These are phyloP conservation scores for Colletotrichum viniferum DNA, from an alignment of 2,329 filamentous ascomycete genomes.

Conservation along the genomic window DNA sequence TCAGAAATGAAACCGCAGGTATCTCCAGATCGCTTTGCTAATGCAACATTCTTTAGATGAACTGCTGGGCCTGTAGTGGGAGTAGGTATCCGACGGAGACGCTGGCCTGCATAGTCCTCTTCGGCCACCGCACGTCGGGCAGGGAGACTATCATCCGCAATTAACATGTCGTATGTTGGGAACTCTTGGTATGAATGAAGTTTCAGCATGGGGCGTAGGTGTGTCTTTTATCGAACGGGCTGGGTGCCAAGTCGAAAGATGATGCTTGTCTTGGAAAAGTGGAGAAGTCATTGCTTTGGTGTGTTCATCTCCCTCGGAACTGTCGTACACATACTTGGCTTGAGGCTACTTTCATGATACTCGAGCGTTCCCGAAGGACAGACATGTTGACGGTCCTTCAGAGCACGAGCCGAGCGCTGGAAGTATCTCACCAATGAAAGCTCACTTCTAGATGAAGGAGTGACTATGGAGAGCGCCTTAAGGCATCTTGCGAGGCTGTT, in stretches of 20 bases:
- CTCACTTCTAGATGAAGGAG: no score
- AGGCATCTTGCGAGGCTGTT: no score
- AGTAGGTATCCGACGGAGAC: rapidly evolving
- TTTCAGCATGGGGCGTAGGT: rapidly evolving
- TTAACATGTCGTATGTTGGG: rapidly evolving
- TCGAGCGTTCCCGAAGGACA: no score
- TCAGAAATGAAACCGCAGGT: not conserved
- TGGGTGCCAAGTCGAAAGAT: not conserved
- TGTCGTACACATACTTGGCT: not conserved
- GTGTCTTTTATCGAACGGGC: not conserved
- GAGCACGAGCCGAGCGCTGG: no score
- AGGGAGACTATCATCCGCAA: rapidly evolving
- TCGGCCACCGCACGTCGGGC: not conserved
- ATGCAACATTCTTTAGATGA: not conserved
- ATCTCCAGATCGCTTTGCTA: not conserved
- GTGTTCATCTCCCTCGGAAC: not conserved
- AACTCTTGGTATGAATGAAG: not conserved
- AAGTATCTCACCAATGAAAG: no score
- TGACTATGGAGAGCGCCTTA: no score
- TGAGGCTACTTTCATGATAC: no score
- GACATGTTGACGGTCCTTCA: no score
- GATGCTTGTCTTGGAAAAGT: not conserved
- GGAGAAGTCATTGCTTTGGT: rapidly evolving
- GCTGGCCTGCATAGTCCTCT: not conserved
- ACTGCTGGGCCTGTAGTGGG: not conserved